Evolutionary conservation across 2,329 filamentous ascomycete species (phyloP).

Genomic region (Trichoderma pleuroti): DNA sequence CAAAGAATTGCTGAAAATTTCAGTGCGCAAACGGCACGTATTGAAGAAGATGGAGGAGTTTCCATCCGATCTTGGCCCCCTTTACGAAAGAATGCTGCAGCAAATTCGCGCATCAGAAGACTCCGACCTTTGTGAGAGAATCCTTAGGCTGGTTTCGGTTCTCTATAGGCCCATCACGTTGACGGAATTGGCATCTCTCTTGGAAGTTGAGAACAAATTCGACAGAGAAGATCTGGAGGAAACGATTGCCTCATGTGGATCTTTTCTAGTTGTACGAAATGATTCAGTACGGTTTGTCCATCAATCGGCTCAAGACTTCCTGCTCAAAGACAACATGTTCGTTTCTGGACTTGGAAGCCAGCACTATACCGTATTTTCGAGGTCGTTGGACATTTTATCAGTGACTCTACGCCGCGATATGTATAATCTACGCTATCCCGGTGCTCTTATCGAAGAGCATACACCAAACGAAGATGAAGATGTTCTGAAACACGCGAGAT

Average conservation of each 20-base stretch:
- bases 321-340: constrained; percentile 26
- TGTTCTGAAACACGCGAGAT: constrained; percentile 16
- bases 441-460: neutral
- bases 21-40: constrained; percentile 20
- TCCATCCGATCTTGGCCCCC: constrained; percentile 32
- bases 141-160: constrained; percentile 32
- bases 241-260: constrained; percentile 32
- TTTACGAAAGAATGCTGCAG: constrained; percentile 40
- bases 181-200: constrained; percentile 25
- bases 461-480: constrained; percentile 3
- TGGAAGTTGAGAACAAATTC: neutral
- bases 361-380: neutral
- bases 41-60: constrained; percentile 26
- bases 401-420: constrained; percentile 19
- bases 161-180: constrained; percentile 37
- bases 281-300: constrained; percentile 38
- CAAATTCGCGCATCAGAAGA: constrained; percentile 31
- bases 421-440: constrained; percentile 27
- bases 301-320: constrained; percentile 44
- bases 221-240: constrained; percentile 13
- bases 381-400: constrained; percentile 17
- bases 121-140: constrained; percentile 29
- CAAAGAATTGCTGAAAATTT: constrained; percentile 18
- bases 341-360: constrained; percentile 21
- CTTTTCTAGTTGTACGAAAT: constrained; percentile 37